These are phyloP conservation scores for Quillaja saponaria DNA, from an alignment of 306 rosid species.

Conservation along the genomic window DNA sequence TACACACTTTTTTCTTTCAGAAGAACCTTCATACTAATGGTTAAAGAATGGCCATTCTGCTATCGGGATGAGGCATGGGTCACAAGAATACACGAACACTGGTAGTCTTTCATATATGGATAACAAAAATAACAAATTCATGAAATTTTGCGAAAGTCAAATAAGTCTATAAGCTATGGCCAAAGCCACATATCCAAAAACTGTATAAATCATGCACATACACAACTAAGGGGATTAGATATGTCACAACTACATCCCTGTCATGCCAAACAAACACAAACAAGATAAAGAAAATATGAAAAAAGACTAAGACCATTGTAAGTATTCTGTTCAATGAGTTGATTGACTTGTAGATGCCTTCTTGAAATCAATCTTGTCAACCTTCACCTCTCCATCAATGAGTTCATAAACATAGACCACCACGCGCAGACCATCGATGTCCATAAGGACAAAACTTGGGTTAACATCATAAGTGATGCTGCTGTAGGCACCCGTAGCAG, in stretches of 20 bases:
- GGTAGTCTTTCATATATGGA: slow-evolving; percentile 16
- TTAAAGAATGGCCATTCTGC: too few species aligned
- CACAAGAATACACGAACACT: slow-evolving; percentile 11
- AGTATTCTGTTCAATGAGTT: slow-evolving; percentile 40
- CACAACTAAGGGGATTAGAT: slow-evolving; percentile 14
- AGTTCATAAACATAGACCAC: slow-evolving; percentile 97
- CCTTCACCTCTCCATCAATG: slow-evolving; percentile 97
- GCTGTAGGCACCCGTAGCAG: slow-evolving; percentile 94
- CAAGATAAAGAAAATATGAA: slow-evolving; percentile 12
- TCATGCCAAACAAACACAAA: slow-evolving; percentile 5
- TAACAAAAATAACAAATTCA: slow-evolving; percentile 25
- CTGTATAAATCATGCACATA: slow-evolving; percentile 16
- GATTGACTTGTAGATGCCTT: slow-evolving; percentile 72
- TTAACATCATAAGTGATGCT: slow-evolving; percentile 95
- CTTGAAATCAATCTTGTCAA: slow-evolving; percentile 99
- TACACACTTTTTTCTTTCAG: too few species aligned
- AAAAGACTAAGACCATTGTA: slow-evolving; percentile 18
- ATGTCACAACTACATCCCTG: slow-evolving; percentile 14
- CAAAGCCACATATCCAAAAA: slow-evolving; percentile 31
- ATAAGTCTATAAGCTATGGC: slow-evolving; percentile 15
- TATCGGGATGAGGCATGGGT: too few species aligned
- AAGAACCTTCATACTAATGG: too few species aligned
- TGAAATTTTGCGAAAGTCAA: slow-evolving; percentile 20
- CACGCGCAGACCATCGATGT: slow-evolving; percentile 91
- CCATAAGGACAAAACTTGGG: slow-evolving; percentile 98